Conservation (phyloP, 768 basidiomycete genomes). For the Pleurotus platypus region DNA sequence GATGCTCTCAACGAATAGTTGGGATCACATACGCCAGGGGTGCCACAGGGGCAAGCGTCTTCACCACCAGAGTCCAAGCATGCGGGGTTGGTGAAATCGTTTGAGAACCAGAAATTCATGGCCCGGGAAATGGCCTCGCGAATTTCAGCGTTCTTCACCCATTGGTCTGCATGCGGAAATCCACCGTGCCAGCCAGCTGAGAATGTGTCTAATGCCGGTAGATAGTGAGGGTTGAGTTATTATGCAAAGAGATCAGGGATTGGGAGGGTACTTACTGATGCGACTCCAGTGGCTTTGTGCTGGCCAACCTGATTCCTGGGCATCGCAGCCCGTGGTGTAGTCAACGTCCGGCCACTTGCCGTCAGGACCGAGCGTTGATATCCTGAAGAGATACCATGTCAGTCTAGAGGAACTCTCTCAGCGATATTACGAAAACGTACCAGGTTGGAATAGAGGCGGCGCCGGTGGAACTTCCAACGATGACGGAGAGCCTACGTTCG, state of each 20-base stretch:
- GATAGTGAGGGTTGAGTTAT: no score
- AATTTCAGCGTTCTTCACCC: slow-evolving; percentile 27
- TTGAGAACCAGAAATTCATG: slow-evolving; percentile 49
- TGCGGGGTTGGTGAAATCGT: slow-evolving; percentile 42
- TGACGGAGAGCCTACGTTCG: slow-evolving; percentile 32
- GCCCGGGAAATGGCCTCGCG: slow-evolving; percentile 31
- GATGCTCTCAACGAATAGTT: slow-evolving; percentile 9
- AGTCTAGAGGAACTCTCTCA: no score
- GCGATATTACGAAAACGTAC: slow-evolving; percentile 13
- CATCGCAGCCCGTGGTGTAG: slow-evolving; percentile 49
- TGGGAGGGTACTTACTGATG: slow-evolving; percentile 25
- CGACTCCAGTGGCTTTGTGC: slow-evolving; percentile 48
- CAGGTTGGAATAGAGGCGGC: slow-evolving; percentile 32
- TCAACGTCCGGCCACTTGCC: slow-evolving; percentile 47
- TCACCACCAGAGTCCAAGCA: slow-evolving; percentile 46
- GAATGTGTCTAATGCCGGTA: no score
- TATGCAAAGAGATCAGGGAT: not conserved
- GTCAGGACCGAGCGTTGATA: slow-evolving; percentile 25
- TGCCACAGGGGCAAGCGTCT: slow-evolving; percentile 42
- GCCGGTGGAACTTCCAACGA: slow-evolving; percentile 35
- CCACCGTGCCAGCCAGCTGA: slow-evolving; percentile 51
- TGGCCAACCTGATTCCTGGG: slow-evolving; percentile 55
- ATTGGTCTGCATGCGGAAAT: slow-evolving; percentile 31
- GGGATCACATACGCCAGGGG: slow-evolving; percentile 26
- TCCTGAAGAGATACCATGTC: slow-evolving; percentile 11